phyloP scores from a whole-genome alignment of 2,329 filamentous ascomycete genomes.

The Arthrobotrys pseudoclavata region DNA sequence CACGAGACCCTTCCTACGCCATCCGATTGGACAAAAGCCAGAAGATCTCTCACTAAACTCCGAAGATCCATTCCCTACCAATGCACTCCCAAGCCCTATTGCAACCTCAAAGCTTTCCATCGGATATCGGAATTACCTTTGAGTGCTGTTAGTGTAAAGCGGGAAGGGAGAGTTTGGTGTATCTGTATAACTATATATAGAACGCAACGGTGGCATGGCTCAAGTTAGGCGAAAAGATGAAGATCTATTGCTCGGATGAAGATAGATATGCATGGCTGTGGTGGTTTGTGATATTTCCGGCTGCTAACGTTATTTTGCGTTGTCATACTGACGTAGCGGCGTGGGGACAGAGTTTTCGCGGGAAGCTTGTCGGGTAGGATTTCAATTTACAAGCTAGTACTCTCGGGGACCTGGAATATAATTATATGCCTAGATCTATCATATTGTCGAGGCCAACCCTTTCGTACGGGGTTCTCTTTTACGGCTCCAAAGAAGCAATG shows the following conservation, averaged over 20 bases:
- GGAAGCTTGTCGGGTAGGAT: too few relatives aligned
- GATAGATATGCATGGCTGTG: constrained; percentile 22
- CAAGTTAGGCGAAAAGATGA: constrained; percentile 3
- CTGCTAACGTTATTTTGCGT: constrained; percentile 57
- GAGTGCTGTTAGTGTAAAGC: not conserved
- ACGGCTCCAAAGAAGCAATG: too few relatives aligned
- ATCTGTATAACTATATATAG: constrained; percentile 47
- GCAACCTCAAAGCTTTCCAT: constrained; percentile 35
- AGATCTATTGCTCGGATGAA: constrained; percentile 28
- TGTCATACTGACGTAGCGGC: constrained; percentile 48
- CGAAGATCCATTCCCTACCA: constrained; percentile 26
- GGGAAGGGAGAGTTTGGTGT: not conserved
- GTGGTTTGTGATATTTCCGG: constrained; percentile 32
- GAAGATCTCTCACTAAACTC: constrained; percentile 25
- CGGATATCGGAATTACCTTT: constrained; percentile 26
- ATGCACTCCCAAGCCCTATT: constrained; percentile 13
- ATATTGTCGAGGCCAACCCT: not conserved
- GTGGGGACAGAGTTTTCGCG: constrained; percentile 2
- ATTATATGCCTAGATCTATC: not conserved
- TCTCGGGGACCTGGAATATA: not conserved
- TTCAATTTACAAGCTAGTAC: not conserved
- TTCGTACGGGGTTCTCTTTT: not conserved
- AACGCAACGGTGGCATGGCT: constrained; percentile 24
- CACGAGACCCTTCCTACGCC: constrained; percentile 11
- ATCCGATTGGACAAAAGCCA: constrained; percentile 20